Evolutionary conservation across 2,329 filamentous ascomycete genomes (phyloP), one percentile per base, ranked within the genome.

Genomic region (Hymenoscyphus linearis): DNA sequence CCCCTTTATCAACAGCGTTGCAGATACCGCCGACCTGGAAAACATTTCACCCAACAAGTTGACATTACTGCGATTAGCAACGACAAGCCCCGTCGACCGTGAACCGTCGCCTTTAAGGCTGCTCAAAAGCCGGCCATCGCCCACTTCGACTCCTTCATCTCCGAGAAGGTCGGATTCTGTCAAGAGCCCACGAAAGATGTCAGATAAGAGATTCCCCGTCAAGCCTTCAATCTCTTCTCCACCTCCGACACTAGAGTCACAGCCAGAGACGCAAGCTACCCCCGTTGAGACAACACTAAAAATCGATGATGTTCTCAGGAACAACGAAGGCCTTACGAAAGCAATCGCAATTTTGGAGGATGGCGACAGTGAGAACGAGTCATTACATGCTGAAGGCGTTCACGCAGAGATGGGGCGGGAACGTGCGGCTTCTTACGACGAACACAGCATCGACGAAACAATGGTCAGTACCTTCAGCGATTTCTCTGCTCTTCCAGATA

Each of bases 401-500:
- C 61, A 70, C 52, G 66, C 69, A 0, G 69, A 65, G 36, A 69
- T 72, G 44, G 68, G 72, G 34, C 73, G 74, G 12, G 70, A 74
- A 55, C 71, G 70, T 16, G 70, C 68, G 34, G 72, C 75, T 26
- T 47, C 40, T 22, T 47, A 47, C 22, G 40, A 47, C 9, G 69
- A 69, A 16, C 68, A 63, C 22, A 71, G 70, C 36, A 76, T 78
- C 40, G 70, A 72, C 36, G 74, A 75, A 56, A 73, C 71, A 27
- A 73, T 73, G 64, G 63, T 69, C 53, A 72, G 70, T 65, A 70
- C 72, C 26, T 73, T 96, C 73, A 96, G 91, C 78, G 86, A 83
- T 13, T 97, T 97, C 75, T 97, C 93, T 1, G 91, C 91, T 9
- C 85, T 96, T 59, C 91, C 91, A 5, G 91, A 93, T 69, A 85